Evolutionary conservation across 139 green algal species (phyloP), one percentile per base, ranked within the genome.

Genomic region (Tetradesmus lagerheimii): DNA sequence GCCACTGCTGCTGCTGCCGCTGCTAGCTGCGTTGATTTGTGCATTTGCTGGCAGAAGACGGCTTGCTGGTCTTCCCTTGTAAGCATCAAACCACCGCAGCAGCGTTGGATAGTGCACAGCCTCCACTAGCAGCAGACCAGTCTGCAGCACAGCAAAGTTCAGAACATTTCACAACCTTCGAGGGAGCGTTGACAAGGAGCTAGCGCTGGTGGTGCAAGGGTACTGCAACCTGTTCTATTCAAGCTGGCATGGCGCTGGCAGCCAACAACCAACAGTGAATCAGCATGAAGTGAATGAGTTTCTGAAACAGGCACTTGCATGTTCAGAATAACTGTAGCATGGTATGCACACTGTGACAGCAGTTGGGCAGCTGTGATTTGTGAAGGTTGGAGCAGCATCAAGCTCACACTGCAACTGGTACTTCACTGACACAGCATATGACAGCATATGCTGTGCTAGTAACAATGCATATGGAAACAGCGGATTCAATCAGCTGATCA

Each of bases 71-170:
- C 15, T 35, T 66, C 84, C 66, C n/a, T 71, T 89, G 43, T 38
- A 84, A 12, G 41, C 15, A 25, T 83, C 27, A 53, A 37, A 50
- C 74, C 85, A 89, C n/a, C 85, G 41, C 29, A 83, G 74, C 41
- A 89, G 71, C 31, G 41, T 1, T 4, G 85, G 85, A 15, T 83
- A 83, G 34, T 89, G 85, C n/a, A 50, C 29, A 15, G 45, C 71
- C 12, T 84, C 27, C 4, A 89, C 45, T 2, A 62, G 16, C 71
- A 89, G 74, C 20, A 18, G 29, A 4, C 74, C 85, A 76, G 43
- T 74, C 67, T 89, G 66, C 66, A 29, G 37, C 35, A 20, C 38
- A n/a, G n/a, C n/a, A n/a, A n/a, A n/a, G n/a, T n/a, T n/a, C n/a
- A n/a, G n/a, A n/a, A n/a, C n/a, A n/a, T n/a, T n/a, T n/a, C n/a